Evolutionary conservation across 31 red algal species (phyloP).

Genomic region (Porphyra umbilicalis): DNA sequence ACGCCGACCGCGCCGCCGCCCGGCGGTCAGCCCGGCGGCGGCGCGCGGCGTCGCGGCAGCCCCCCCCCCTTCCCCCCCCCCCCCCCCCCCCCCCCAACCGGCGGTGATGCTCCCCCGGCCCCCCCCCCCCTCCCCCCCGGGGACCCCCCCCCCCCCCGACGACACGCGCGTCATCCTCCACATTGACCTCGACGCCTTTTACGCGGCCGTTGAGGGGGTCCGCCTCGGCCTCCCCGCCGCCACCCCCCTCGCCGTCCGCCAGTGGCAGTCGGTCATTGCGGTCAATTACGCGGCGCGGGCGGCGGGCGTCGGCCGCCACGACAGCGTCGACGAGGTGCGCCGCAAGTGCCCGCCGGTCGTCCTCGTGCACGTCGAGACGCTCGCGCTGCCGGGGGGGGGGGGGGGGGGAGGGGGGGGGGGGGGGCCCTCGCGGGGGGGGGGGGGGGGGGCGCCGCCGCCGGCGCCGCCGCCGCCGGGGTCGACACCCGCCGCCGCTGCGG

Average conservation of each 20-base stretch:
- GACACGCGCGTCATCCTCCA: conserved; percentile 34
- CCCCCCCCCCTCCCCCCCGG: too few species aligned
- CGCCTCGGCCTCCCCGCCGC: conserved; percentile 40
- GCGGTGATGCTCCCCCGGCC: too few species aligned
- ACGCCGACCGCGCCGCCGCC: too few species aligned
- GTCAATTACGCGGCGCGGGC: conserved; percentile 83
- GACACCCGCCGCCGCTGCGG: neutral
- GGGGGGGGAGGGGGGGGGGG: neutral
- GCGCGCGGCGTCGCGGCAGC: too few species aligned
- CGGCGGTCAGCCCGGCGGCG: too few species aligned
- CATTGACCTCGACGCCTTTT: conserved; percentile 87
- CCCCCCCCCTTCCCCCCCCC: neutral
- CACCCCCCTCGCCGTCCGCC: conserved; percentile 58
- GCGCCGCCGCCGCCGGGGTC: neutral
- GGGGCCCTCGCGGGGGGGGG: neutral
- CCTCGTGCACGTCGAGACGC: conserved; percentile 85
- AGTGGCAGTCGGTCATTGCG: conserved; percentile 69
- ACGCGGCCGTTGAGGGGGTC: conserved; percentile 80
- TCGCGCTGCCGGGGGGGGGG: neutral
- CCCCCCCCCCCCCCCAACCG: neutral
- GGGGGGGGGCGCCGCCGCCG: neutral
- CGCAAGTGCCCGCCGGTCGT: conserved; percentile 19
- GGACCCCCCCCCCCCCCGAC: neutral
- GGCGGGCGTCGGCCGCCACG: conserved; percentile 49
- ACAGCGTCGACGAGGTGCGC: conserved; percentile 34